These are phyloP conservation scores for Yamadazyma atmosphaerica DNA, from an alignment of 1,139 yeast genomes.

Conservation along the genomic window DNA sequence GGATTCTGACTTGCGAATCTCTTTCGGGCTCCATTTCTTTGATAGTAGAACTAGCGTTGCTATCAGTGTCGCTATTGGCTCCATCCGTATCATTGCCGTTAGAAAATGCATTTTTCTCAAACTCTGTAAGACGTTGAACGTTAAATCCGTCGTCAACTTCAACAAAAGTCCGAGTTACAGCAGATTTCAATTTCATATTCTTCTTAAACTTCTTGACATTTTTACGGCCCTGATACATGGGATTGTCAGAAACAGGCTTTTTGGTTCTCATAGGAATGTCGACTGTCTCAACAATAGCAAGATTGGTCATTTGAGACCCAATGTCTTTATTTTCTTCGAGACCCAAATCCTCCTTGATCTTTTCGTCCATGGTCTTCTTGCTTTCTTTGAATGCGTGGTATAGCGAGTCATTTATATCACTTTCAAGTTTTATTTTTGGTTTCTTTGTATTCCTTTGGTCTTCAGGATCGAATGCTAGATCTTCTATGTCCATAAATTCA, in stretches of 20 bases:
- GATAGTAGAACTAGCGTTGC: conserved; percentile 8
- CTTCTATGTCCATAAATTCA: not conserved
- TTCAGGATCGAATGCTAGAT: conserved; percentile 1
- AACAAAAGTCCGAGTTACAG: conserved; percentile 26
- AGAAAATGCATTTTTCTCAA: conserved; percentile 10
- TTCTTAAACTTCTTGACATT: conserved; percentile 42
- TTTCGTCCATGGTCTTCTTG: conserved; percentile 26
- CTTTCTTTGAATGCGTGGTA: conserved; percentile 37
- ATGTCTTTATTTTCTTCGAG: conserved; percentile 18
- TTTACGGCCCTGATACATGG: conserved; percentile 24
- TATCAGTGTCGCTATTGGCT: conserved; percentile 17
- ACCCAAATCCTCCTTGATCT: conserved; percentile 32
- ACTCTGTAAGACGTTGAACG: not conserved
- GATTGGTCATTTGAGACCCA: conserved; percentile 19
- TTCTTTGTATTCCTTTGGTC: not conserved
- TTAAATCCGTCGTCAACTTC: conserved; percentile 16
- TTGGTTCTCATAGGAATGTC: conserved; percentile 21
- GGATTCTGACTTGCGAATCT: conserved; percentile 1
- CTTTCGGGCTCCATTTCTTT: not conserved
- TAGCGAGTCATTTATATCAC: conserved; percentile 11
- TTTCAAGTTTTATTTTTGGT: not conserved
- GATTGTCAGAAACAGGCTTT: conserved; percentile 4
- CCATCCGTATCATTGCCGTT: conserved; percentile 15
- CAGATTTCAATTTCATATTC: conserved; percentile 21
- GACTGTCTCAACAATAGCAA: conserved; percentile 39